These are phyloP conservation scores for Casaregolazyma suthepensis DNA, from an alignment of 1,139 yeast genomes.

Conservation along the genomic window DNA sequence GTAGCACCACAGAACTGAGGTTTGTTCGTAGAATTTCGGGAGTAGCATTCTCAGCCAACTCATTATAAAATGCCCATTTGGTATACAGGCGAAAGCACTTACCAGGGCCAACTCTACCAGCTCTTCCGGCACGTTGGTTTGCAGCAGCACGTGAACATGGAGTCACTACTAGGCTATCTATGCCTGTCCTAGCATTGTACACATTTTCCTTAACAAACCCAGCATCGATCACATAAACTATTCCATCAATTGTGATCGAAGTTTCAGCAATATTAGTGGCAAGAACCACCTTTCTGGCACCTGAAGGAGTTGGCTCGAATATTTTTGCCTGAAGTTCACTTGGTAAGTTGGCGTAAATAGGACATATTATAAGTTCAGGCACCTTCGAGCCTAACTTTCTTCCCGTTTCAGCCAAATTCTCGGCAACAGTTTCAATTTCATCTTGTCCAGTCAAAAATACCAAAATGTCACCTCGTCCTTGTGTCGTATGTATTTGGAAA, in stretches of 20 bases:
- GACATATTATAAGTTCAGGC: slow-evolving; percentile 65
- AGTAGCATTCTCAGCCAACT: slow-evolving; percentile 67
- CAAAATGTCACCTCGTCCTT: slow-evolving; percentile 76
- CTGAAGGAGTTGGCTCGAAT: slow-evolving; percentile 81
- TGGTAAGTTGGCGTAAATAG: slow-evolving; percentile 90
- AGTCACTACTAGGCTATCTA: slow-evolving; percentile 79
- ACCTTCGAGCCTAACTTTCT: slow-evolving; percentile 57
- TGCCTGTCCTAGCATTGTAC: slow-evolving; percentile 75
- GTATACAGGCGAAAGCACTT: slow-evolving; percentile 87
- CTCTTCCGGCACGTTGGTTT: slow-evolving; percentile 94
- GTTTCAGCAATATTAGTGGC: slow-evolving; percentile 98
- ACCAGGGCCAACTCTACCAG: slow-evolving; percentile 96
- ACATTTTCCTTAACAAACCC: slow-evolving; percentile 89
- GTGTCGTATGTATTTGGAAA: slow-evolving; percentile 73
- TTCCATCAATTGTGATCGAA: slow-evolving; percentile 90
- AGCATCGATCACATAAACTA: slow-evolving; percentile 81
- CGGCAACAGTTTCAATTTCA: slow-evolving; percentile 81
- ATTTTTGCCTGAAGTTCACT: slow-evolving; percentile 74
- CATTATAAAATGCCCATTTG: slow-evolving; percentile 76
- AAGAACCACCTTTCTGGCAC: slow-evolving; percentile 76
- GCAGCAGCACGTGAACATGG: slow-evolving; percentile 95
- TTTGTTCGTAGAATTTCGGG: slow-evolving; percentile 89
- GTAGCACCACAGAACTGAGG: slow-evolving; percentile 64
- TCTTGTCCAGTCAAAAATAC: slow-evolving; percentile 94
- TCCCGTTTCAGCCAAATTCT: slow-evolving; percentile 59